A percentile compares a stretch with the other conserved stretches of the same genome.
Conservation (phyloP, 1,284 basidiomycete species). For the Amylostereum areolatum region DNA sequence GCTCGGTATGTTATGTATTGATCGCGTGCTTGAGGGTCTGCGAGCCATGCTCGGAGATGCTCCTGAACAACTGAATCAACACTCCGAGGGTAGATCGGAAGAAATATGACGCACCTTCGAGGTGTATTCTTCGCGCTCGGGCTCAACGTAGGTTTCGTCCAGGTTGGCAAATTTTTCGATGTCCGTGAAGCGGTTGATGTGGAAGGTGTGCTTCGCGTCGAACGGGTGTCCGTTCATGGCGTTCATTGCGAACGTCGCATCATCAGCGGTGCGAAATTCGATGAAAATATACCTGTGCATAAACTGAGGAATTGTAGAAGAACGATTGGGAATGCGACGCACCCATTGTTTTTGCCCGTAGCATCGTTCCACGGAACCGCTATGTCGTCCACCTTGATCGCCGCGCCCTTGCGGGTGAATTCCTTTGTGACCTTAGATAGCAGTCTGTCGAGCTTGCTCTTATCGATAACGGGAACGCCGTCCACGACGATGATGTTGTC, state of each 20-base stretch:
- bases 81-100: neutral
- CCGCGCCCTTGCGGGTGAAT: constrained; percentile 74
- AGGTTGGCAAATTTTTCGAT: constrained; percentile 82
- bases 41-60: constrained; percentile 93
- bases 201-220: constrained; percentile 89
- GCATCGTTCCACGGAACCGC: constrained; percentile 81
- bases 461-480: constrained; percentile 83
- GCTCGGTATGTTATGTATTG: constrained; percentile 94
- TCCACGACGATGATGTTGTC: constrained; percentile 88
- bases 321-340: constrained; percentile 19
- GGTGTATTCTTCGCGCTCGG: constrained; percentile 74
- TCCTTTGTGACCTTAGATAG: constrained; percentile 77
- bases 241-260: constrained; percentile 78
- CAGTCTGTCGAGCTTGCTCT: constrained; percentile 72
- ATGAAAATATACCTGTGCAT: constrained; percentile 80
- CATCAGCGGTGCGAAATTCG: constrained; percentile 78
- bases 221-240: constrained; percentile 86
- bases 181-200: constrained; percentile 88
- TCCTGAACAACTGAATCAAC: constrained; percentile 47
- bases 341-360: constrained; percentile 85
- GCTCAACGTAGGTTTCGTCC: constrained; percentile 82
- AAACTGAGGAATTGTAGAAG: neutral
- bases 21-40: constrained; percentile 88
- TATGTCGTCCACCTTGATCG: constrained; percentile 73
- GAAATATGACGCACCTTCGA: constrained; percentile 53